Evolutionary conservation across 371 early-diverging fungal species (phyloP).

Genomic region (Apophysomyces variabilis): DNA sequence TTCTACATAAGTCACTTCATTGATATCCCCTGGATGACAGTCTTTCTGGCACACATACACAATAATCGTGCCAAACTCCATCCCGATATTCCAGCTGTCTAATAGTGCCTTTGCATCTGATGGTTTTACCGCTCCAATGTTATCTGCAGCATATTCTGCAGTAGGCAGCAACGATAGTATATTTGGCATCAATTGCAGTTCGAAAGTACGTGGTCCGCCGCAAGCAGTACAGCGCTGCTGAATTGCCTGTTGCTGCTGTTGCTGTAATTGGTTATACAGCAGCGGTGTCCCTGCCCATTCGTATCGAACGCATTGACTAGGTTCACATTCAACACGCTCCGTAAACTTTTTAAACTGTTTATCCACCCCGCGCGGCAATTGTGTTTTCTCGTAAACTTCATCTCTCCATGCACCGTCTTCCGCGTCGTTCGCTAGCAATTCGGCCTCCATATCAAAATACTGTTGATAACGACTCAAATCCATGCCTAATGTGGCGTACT

Average conservation of each 20-base stretch:
- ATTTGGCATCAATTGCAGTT: slow-evolving; percentile 93
- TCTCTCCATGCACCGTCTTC: slow-evolving; percentile 67
- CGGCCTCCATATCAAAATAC: slow-evolving; percentile 52
- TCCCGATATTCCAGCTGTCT: slow-evolving; percentile 72
- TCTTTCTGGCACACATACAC: slow-evolving; percentile 84
- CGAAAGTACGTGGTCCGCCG: slow-evolving; percentile 78
- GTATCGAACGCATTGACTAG: slow-evolving; percentile 88
- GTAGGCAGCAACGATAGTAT: slow-evolving; percentile 70
- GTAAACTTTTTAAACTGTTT: slow-evolving; percentile 82
- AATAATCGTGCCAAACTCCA: slow-evolving; percentile 93
- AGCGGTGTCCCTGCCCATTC: slow-evolving; percentile 75
- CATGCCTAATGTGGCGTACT: slow-evolving; percentile 26
- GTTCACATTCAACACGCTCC: slow-evolving; percentile 70
- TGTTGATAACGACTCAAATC: slow-evolving; percentile 56
- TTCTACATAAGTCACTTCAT: slow-evolving; percentile 59
- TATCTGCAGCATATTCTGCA: slow-evolving; percentile 43
- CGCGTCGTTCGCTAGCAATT: slow-evolving; percentile 33
- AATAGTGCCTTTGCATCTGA: slow-evolving; percentile 40
- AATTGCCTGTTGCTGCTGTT: slow-evolving; percentile 35
- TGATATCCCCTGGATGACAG: slow-evolving; percentile 60
- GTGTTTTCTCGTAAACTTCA: slow-evolving; percentile 82
- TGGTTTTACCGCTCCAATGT: slow-evolving; percentile 23
- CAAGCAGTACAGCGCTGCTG: slow-evolving; percentile 74
- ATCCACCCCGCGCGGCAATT: slow-evolving; percentile 74
- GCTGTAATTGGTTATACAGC: slow-evolving; percentile 48